Conservation (phyloP, 805 yeast genomes). For the Myxozyma nipponensis region DNA sequence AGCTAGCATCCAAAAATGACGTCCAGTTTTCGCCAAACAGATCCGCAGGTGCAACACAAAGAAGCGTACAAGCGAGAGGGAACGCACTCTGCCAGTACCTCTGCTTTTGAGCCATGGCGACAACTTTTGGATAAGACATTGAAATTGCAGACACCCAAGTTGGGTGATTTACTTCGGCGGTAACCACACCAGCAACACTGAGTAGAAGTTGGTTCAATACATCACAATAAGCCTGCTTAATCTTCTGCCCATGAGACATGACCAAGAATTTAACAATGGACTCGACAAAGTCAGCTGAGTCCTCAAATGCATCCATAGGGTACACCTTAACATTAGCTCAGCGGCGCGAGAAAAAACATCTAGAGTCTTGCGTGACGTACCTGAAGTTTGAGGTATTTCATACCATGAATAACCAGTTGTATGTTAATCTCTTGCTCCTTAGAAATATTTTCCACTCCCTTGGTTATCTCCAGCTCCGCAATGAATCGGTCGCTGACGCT, state of each 20-base stretch:
- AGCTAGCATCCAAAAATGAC: constrained; percentile 57
- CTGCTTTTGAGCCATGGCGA: constrained; percentile 44
- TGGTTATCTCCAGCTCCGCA: constrained; percentile 77
- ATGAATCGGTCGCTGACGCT: constrained; percentile 91
- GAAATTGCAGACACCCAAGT: constrained; percentile 84
- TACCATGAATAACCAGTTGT: constrained; percentile 79
- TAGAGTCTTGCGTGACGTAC: constrained; percentile 2
- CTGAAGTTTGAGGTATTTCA: constrained; percentile 75
- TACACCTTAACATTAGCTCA: constrained; percentile 51
- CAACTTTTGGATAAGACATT: constrained; percentile 51
- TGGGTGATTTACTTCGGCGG: constrained; percentile 96
- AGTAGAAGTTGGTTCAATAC: constrained; percentile 70
- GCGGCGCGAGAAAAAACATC: background rate
- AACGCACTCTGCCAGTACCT: constrained; percentile 66
- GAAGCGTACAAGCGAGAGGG: constrained; percentile 63
- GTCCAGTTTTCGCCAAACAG: constrained; percentile 73
- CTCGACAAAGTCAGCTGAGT: constrained; percentile 83
- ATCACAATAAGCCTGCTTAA: constrained; percentile 77
- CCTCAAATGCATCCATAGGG: constrained; percentile 88
- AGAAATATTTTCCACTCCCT: constrained; percentile 32
- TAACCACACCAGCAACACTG: constrained; percentile 77
- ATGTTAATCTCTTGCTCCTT: constrained; percentile 57
- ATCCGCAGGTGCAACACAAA: constrained; percentile 77
- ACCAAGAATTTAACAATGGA: constrained; percentile 81
- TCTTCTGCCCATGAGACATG: constrained; percentile 58